Percentiles rank a stretch among this genome's conserved stretches.
Evolutionary conservation across 257 asterid species (phyloP).

Genomic region (Gynochthodes officinalis): DNA sequence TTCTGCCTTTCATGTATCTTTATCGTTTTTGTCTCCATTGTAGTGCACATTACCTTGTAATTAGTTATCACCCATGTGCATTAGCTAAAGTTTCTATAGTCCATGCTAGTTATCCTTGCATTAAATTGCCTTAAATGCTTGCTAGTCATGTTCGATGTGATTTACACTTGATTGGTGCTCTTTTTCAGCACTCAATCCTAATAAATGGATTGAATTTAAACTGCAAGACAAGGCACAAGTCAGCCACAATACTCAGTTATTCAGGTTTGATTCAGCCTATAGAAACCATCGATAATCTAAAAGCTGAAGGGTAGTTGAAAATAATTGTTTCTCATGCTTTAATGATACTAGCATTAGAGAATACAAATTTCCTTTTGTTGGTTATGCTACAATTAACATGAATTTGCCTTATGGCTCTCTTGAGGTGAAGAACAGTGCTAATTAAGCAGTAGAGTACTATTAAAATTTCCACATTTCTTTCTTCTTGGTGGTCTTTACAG

Average conservation of each 20-base stretch:
- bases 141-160: not conserved
- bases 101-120: not conserved
- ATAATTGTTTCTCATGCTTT: not conserved
- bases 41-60: not conserved
- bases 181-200: constrained; percentile 78
- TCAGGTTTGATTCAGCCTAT: constrained; percentile 48
- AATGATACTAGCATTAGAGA: not conserved
- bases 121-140: not conserved
- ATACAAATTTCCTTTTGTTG: not conserved
- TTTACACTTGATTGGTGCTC: constrained; percentile 1
- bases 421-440: constrained; percentile 2
- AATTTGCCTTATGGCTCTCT: not conserved
- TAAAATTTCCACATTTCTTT: not conserved
- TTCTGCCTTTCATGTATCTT: not conserved
- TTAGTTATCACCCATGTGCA: not conserved
- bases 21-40: not conserved
- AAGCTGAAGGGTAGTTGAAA: not conserved
- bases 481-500: not conserved
- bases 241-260: constrained; percentile 85
- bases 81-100: not conserved
- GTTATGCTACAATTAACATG: not conserved
- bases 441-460: not conserved
- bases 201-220: constrained; percentile 86
- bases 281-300: not conserved
- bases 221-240: constrained; percentile 89